Base-by-base conservation (phyloP, 2,329 filamentous ascomycete genomes). In the Colletotrichum chrysophilum region DNA sequence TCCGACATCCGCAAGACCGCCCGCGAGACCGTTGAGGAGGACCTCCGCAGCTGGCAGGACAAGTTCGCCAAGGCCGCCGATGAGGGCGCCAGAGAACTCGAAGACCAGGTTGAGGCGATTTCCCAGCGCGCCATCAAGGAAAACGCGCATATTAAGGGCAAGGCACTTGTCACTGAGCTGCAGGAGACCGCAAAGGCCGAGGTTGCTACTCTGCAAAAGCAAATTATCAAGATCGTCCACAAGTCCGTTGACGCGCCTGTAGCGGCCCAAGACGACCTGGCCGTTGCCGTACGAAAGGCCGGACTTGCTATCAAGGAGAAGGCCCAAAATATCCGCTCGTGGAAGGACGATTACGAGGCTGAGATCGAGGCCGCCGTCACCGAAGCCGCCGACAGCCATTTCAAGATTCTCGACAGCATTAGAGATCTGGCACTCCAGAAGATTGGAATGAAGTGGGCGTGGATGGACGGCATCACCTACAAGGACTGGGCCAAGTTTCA, bases 401-500 rank as follows among this genome's bases (percentile, higher is more conserved):
- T 98, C 70, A 91, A 93, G 81, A 95, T 97, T 18, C 90, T 98
- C 36, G 94, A 96, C 78, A 91, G 92, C 81, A 96, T 97, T 76
- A 92, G 95, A 56, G 94, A 96, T 80, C 89, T 98, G 43, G 95
- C 96, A 7, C 89, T 98, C 38, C 95, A 98, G 82, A 95, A 97
- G 83, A 95, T 98, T 70, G 96, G 96, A 72, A 96, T 97, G 92
- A 92, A 91, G 81, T 99, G 97, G 96, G 96, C 96, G 14, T 98
- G 95, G 93, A 97, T 96, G 86, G 96, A 98, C 74, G 95, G 95
- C 36, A 91, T 99, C 76, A 98, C 96, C 2, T 98, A 99, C 88
- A 96, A 97, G 84, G 96, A 99, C 83, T 99, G 97, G 97, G 92
- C 94, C 75, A 97, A 96, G 83, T 99, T 98, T 82, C 96, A 98